Conservation (phyloP, 2,329 filamentous ascomycete genomes). For the Setomelanomma holmii region DNA sequence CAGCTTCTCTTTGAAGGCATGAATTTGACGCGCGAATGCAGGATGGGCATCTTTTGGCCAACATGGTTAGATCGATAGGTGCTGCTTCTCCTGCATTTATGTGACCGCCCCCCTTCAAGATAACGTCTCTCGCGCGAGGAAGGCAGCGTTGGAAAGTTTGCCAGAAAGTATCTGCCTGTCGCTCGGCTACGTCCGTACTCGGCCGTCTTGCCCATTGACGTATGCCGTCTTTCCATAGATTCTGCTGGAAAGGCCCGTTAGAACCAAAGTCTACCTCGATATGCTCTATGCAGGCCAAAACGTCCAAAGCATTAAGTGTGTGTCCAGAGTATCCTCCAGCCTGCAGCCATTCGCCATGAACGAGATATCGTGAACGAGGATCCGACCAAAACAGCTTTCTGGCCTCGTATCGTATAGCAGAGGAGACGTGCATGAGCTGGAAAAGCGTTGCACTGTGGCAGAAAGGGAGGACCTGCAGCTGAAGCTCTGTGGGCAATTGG, state of each 20-base stretch:
- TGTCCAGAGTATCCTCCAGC: conserved; percentile 10
- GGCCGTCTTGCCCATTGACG: background rate
- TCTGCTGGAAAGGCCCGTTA: background rate
- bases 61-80: background rate
- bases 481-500: conserved; percentile 15
- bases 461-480: conserved; percentile 13
- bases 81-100: background rate
- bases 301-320: conserved; percentile 5
- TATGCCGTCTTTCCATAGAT: conserved; percentile 4
- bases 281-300: conserved; percentile 4
- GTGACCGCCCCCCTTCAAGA: conserved; percentile 1
- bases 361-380: conserved; percentile 6
- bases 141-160: too few species aligned
- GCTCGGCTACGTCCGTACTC: background rate
- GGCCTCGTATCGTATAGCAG: conserved; percentile 8
- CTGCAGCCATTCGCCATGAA: conserved; percentile 15
- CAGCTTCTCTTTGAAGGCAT: background rate
- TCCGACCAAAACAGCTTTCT: conserved; percentile 16
- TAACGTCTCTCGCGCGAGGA: too few species aligned
- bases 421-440: conserved; percentile 21
- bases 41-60: background rate
- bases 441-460: conserved; percentile 19
- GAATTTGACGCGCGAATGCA: background rate
- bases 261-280: conserved; percentile 8
- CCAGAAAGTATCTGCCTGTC: too few species aligned